Evolutionary conservation across 2,329 filamentous ascomycete species (phyloP).

Genomic region (Neospermospora avenae): DNA sequence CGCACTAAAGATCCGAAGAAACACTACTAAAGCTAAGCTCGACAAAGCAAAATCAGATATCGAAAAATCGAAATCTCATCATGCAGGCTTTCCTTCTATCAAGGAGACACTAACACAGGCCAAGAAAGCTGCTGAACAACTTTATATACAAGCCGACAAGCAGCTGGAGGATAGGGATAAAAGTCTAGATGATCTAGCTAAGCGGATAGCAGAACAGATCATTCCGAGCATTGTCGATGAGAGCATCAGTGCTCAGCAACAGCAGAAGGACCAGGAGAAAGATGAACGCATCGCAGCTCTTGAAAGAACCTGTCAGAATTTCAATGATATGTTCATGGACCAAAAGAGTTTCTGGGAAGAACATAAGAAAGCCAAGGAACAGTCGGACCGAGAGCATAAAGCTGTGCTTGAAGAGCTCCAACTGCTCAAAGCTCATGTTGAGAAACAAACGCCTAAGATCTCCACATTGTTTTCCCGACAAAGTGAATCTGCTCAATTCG

Average conservation of each 20-base stretch:
- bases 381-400: not conserved
- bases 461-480: not conserved
- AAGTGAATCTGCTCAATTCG: not conserved
- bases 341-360: not conserved
- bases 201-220: not conserved
- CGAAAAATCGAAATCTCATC: conserved; percentile 11
- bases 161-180: conserved; percentile 5
- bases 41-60: conserved; percentile 10
- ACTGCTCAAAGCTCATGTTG: not conserved
- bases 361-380: not conserved
- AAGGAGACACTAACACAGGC: conserved; percentile 16
- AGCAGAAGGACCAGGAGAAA: conserved; percentile 3
- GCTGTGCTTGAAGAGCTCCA: not conserved
- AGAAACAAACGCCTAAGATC: not conserved
- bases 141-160: conserved; percentile 2
- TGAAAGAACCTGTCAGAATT: conserved; percentile 10
- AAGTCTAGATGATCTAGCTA: not conserved
- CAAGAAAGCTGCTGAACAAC: conserved; percentile 15
- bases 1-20: conserved; percentile 1
- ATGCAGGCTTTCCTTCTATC: conserved; percentile 19
- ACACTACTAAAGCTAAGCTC: conserved; percentile 1
- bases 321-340: conserved; percentile 6
- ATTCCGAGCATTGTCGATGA: conserved; percentile 10
- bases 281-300: conserved; percentile 2
- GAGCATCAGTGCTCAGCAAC: not conserved